A percentile compares a stretch with the other conserved stretches of the same genome.
phyloP scores from a whole-genome alignment of 306 rosid species.

The Rosa persica region DNA sequence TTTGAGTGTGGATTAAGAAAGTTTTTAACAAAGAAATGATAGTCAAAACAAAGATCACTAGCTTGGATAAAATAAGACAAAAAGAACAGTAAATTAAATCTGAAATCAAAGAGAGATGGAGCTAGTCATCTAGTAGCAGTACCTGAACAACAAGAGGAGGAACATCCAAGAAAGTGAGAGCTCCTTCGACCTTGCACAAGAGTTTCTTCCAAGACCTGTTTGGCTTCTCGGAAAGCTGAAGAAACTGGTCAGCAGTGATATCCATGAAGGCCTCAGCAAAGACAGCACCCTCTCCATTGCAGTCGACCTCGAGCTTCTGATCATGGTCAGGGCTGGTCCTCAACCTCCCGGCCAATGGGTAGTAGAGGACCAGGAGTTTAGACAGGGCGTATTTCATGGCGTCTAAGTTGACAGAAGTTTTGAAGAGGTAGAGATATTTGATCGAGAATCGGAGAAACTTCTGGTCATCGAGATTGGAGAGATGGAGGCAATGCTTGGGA shows the following conservation, averaged over 20 bases:
- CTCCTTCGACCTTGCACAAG: constrained; percentile 48
- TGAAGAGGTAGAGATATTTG: constrained; percentile 67
- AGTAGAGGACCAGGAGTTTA: constrained; percentile 63
- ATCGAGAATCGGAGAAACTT: constrained; percentile 78
- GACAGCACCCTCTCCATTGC: constrained; percentile 80
- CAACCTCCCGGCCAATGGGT: constrained; percentile 86
- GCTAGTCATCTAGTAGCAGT: background rate
- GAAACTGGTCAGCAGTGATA: constrained; percentile 49
- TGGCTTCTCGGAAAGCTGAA: constrained; percentile 46
- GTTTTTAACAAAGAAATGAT: background rate
- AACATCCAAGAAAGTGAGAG: constrained; percentile 61
- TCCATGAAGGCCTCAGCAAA: constrained; percentile 82
- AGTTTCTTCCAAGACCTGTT: constrained; percentile 80
- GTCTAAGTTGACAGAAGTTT: constrained; percentile 44
- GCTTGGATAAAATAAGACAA: background rate
- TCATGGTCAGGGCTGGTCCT: constrained; percentile 35
- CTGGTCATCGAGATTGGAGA: constrained; percentile 87
- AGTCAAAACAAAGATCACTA: background rate
- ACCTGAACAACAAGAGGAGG: constrained; percentile 95
- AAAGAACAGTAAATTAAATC: background rate
- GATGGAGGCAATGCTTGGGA: constrained; percentile 64
- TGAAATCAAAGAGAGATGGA: background rate
- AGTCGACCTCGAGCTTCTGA: constrained; percentile 71
- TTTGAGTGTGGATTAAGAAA: background rate
- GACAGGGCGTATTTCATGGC: constrained; percentile 57